phyloP scores from a whole-genome alignment of 345 rosid species.

The Dovyalis caffra region DNA sequence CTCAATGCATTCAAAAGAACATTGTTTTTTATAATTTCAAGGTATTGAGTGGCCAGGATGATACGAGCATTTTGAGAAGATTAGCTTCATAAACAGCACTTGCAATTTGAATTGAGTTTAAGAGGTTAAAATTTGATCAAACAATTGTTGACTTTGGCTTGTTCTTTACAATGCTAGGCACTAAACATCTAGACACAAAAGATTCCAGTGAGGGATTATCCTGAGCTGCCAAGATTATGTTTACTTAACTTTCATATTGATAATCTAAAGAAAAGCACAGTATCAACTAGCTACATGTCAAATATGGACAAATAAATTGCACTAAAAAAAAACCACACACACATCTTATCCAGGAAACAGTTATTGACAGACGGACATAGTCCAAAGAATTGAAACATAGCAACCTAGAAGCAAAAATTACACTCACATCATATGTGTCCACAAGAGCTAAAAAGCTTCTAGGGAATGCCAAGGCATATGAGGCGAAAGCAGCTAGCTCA shows the following conservation, averaged over 20 bases:
- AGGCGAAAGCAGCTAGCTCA: conserved; percentile 88
- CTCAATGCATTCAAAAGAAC: neutral
- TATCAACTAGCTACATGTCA: neutral
- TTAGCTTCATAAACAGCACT: neutral
- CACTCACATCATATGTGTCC: conserved; percentile 88
- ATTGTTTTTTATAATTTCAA: neutral
- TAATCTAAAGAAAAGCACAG: neutral
- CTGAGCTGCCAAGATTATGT: neutral
- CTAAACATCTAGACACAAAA: neutral
- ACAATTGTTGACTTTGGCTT: neutral
- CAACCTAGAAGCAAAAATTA: conserved; percentile 4
- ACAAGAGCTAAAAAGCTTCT: conserved; percentile 79
- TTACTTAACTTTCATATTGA: neutral
- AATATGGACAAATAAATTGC: neutral
- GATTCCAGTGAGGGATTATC: neutral
- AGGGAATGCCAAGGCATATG: conserved; percentile 95
- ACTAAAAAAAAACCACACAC: neutral
- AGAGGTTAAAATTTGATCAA: neutral
- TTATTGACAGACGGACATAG: neutral
- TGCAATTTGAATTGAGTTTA: neutral
- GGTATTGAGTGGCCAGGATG: neutral
- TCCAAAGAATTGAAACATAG: neutral
- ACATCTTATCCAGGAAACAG: neutral
- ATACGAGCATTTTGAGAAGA: neutral
- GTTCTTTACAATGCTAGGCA: neutral